Evolutionary conservation across 2,329 filamentous ascomycete genomes (phyloP), one percentile per base, ranked within the genome.

Genomic region (Fusarium austroafricanum): DNA sequence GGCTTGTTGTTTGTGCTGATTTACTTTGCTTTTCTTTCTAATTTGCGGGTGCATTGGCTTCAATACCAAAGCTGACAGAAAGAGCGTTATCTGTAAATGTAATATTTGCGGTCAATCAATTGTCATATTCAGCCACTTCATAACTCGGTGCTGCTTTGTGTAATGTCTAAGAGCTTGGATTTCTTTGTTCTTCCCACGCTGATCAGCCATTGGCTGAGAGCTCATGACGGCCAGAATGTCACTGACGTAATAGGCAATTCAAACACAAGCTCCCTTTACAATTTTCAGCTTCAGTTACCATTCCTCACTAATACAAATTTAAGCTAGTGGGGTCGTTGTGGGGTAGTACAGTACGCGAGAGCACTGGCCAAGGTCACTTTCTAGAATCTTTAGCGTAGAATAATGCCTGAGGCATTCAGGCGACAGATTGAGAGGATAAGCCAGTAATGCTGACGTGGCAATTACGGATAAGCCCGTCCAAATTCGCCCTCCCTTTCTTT

Each of bases 171-270:
- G 50, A 66, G 46, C 39, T 70, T 23, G 44, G 43, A 49, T 53
- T 57, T 40, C 55, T 68, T 58, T 55, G 52, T 56, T 65, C 38
- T 58, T 29, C 38, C 59, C 59, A 71, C 54, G 44, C 60, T 37
- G 51, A 12, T 38, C 52, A 56, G 52, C 54, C 39, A 73, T 73
- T 73, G 71, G 70, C 54, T 58, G 40, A 46, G 37, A 67, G 56
- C 43, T 71, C 37, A 45, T 49, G 42, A 44, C 40, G 37, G 43
- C 21, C 51, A 50, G 57, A 44, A 57, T 38, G 44, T 60, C 58
- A 54, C 65, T 72, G 61, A 70, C 69, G 64, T 70, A 61, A 70
- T 66, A 44, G 57, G 66, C 59, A 55, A 64, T 40, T 59, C 55
- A 62, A 28, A 26, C 39, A 49, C 21, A 23, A 54, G 55, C 55